phyloP scores from a whole-genome alignment of 306 rosid genomes.

The Malus domestica region ASM211411v1 NC_041797.1:19956001-19956500 shows the following conservation, averaged over 20 bases:
- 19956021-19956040: conserved; percentile 98
- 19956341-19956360: neutral
- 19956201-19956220: conserved; percentile 70
- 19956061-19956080: conserved; percentile 90
- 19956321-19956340: conserved; percentile 4
- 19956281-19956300: conserved; percentile 73
- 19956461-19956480: conserved; percentile 99
- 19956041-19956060: conserved; percentile 99
- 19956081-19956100: conserved; percentile 62
- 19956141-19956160: conserved; percentile 90
- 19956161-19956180: conserved; percentile 94
- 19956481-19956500: conserved; percentile 94
- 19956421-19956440: conserved; percentile 80
- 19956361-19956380: conserved; percentile 21
- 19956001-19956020: conserved; percentile 87
- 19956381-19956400: conserved; percentile 10
- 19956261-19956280: conserved; percentile 95
- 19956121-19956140: conserved; percentile 91
- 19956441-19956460: conserved; percentile 96
- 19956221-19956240: conserved; percentile 58
- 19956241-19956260: conserved; percentile 66
- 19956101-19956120: conserved; percentile 96
- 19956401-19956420: conserved; percentile 71
- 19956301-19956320: conserved; percentile 12
- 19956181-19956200: conserved; percentile 87